Base-by-base conservation (phyloP, 2,329 filamentous ascomycete genomes). In the Phialophora macrospora region DNA sequence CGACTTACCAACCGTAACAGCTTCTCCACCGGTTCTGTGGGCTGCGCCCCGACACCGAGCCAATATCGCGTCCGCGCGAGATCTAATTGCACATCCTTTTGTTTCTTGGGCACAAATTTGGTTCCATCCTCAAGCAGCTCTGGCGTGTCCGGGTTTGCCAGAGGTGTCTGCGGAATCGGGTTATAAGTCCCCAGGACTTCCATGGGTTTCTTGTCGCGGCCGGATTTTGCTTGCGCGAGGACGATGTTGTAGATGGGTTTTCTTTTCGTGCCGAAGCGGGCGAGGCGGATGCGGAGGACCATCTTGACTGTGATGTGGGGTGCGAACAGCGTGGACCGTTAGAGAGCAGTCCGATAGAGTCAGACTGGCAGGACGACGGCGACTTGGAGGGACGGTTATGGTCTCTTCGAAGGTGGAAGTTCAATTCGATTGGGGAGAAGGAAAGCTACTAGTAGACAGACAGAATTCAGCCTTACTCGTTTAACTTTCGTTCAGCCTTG, bases 211-310 rank as follows among this genome's bases (percentile, higher is more conserved):
- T 88, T 90, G 80, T 94, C 91, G 73, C 93, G 88, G 44, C 95
- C 93, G 49, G 93, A 96, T 91, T 93, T 89, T 55, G 93, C 93
- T 75, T 98, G 94, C 17, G 93, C 87, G 70, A 99, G 91, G 71
- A 98, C 92, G 70, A 99, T 97, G 82, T 99, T 99, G 85, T 97
- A 99, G 74, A 97, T 90, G 2, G 95, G 94, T n/a, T 87, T 78
- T 77, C 96, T 93, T 71, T 86, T 88, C 78, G 90, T 92, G 76
- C 93, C 93, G 78, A 98, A 97, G 78, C 95, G 93, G 73, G 95
- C 91, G 73, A 99, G 88, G 66, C 95, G 90, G 78, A 99, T 95
- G 78, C 91, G 91, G 75, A 99, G 85, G 68, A 98, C 94, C 95
- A 99, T 97, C 60, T 20, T 30, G 52, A 22, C 24, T 11, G 26